phyloP scores from a whole-genome alignment of 2,329 filamentous ascomycete species.

The Didymella pomorum region DNA sequence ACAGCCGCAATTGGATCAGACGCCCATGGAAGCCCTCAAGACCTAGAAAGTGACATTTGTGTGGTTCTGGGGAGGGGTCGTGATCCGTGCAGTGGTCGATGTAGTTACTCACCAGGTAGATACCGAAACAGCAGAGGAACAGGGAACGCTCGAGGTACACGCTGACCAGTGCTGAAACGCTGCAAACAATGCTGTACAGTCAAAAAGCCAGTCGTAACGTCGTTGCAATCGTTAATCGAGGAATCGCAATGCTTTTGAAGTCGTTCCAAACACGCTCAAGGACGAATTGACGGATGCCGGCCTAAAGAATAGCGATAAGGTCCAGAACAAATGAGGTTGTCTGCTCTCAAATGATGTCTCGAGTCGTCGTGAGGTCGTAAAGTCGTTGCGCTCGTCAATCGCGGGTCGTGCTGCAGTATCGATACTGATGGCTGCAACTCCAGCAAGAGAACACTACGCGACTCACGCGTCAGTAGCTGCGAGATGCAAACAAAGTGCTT shows the following conservation, averaged over 20 bases:
- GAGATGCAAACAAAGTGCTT: slow-evolving; percentile 16
- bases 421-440: slow-evolving; percentile 39
- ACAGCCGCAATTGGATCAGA: slow-evolving; percentile 12
- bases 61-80: background rate
- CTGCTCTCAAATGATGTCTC: slow-evolving; percentile 28
- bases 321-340: slow-evolving; percentile 29
- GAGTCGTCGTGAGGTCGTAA: slow-evolving; percentile 42
- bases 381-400: slow-evolving; percentile 43
- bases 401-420: slow-evolving; percentile 47
- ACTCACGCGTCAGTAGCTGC: slow-evolving; percentile 37
- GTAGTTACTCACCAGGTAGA: slow-evolving; percentile 30
- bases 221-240: slow-evolving; percentile 51
- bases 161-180: slow-evolving; percentile 35
- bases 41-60: background rate
- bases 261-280: slow-evolving; percentile 43
- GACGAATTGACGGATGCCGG: slow-evolving; percentile 40
- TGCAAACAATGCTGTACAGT: slow-evolving; percentile 51
- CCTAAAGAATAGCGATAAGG: slow-evolving; percentile 39
- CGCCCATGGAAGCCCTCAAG: background rate
- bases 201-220: slow-evolving; percentile 52
- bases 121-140: slow-evolving; percentile 24
- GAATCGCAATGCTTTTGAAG: slow-evolving; percentile 42
- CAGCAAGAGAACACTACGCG: slow-evolving; percentile 38
- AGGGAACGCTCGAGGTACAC: slow-evolving; percentile 19
- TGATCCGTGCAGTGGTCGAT: slow-evolving; percentile 2